These are phyloP conservation scores for Neurospora intermedia DNA, from an alignment of 495 filamentous ascomycete genomes.

Conservation along the genomic window DNA sequence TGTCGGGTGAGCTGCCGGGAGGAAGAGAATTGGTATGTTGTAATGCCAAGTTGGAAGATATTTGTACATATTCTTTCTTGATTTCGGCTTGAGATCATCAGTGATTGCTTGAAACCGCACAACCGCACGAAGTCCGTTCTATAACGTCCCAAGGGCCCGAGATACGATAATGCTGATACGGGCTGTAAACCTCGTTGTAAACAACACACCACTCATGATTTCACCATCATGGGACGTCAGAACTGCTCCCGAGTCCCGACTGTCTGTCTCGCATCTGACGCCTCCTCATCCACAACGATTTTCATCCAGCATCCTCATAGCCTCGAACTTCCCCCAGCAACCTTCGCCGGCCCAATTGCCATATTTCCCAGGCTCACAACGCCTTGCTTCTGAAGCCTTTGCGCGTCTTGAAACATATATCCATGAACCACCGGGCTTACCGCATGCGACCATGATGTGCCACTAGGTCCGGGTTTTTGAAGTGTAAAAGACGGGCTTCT, in stretches of 20 bases:
- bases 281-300: not conserved
- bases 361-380: not conserved
- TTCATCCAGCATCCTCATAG: conserved; percentile 21
- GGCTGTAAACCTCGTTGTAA: not conserved
- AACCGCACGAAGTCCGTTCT: not conserved
- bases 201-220: not conserved
- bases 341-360: not conserved
- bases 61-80: not conserved
- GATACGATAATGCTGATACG: not conserved
- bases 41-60: not conserved
- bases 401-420: conserved; percentile 39
- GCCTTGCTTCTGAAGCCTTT: conserved; percentile 7
- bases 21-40: not conserved
- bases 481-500: conserved; percentile 21
- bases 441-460: not conserved
- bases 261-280: not conserved
- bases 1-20: not conserved
- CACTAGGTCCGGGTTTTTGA: conserved; percentile 9
- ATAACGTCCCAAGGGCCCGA: not conserved
- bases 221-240: not conserved
- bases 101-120: not conserved
- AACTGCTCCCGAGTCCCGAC: not conserved
- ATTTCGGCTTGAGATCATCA: not conserved
- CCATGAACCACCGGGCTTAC: conserved; percentile 40
- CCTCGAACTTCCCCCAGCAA: conserved; percentile 15